Base-by-base conservation (phyloP, 2,329 filamentous ascomycete genomes). In the Fusarium clavum region DNA sequence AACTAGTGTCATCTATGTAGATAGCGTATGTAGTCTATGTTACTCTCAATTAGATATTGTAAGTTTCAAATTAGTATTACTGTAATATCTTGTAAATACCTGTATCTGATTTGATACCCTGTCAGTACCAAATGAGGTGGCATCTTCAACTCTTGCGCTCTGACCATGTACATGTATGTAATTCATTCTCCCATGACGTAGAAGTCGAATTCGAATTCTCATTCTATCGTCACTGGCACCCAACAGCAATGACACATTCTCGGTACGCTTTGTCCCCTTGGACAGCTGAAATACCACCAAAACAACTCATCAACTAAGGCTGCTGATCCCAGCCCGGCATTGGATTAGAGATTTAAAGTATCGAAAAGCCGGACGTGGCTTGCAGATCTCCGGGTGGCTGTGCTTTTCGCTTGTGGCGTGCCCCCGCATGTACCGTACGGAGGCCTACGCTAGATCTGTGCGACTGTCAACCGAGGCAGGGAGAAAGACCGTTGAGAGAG, bases 261-360 rank as follows among this genome's bases (percentile, higher is more conserved):
- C 43, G 6, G 27, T 56, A 24, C 46, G 43, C 48, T 57, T 44
- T 63, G 54, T 57, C 49, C 71, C 73, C 73, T 75, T 75, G 73
- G 64, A 66, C 65, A 75, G 73, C 73, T 75, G 73, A 74, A 72
- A 44, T 63, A 40, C 49, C n/a, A 53, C 56, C 61, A 45, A 46
- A 40, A 57, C 40, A 52, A 52, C 60, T 57, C 70, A 53, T 43
- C 27, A 64, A 57, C 71, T 65, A 75, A 67, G 72, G 69, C 69
- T 46, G 62, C 60, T 57, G 62, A 70, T 67, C 61, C 66, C 48
- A 29, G 55, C 47, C 49, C 55, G 51, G 57, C 49, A 70, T 45
- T 70, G 60, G 40, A 59, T 49, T 49, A 49, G 18, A 47, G 38
- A 38, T 38, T 64, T 44, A 13, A 25, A 13, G 13, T 41, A 46